These are phyloP conservation scores for Arabis alpina DNA, from an alignment of 345 rosid species.

Conservation along the genomic window DNA sequence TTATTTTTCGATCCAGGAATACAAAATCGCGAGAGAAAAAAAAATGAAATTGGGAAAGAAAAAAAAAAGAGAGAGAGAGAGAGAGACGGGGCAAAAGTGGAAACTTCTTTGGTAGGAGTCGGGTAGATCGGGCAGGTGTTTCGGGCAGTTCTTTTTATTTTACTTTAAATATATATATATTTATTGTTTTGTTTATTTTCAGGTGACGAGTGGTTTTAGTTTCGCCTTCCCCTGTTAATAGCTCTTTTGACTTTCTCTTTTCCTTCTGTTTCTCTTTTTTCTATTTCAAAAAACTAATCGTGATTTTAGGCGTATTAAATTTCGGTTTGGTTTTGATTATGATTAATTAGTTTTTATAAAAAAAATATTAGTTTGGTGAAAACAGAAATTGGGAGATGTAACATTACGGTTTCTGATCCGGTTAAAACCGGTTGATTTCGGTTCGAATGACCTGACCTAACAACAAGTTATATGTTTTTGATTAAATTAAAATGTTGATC, in stretches of 20 bases:
- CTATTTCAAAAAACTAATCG: not conserved
- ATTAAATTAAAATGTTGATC: not conserved
- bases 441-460: slow-evolving; percentile 5
- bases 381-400: too few species aligned
- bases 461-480: not conserved
- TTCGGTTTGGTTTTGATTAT: not conserved
- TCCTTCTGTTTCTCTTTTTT: not conserved
- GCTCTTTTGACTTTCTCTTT: slow-evolving; percentile 28
- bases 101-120: slow-evolving; percentile 20
- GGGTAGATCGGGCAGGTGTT: slow-evolving; percentile 57
- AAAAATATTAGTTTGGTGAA: too few species aligned
- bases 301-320: not conserved
- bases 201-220: slow-evolving; percentile 9
- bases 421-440: not conserved
- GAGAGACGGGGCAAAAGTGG: slow-evolving; percentile 46
- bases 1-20: slow-evolving; percentile 36
- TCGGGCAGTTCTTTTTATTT: slow-evolving; percentile 40
- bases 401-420: not conserved
- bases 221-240: slow-evolving; percentile 18
- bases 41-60: not conserved
- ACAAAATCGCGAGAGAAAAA: slow-evolving; percentile 8
- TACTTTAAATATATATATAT: not conserved
- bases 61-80: slow-evolving; percentile 20
- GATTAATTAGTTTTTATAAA: too few species aligned
- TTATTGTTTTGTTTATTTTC: slow-evolving; percentile 1